Conservation (phyloP, 2,329 filamentous ascomycete genomes). For the Scytalidium sp. region DNA sequence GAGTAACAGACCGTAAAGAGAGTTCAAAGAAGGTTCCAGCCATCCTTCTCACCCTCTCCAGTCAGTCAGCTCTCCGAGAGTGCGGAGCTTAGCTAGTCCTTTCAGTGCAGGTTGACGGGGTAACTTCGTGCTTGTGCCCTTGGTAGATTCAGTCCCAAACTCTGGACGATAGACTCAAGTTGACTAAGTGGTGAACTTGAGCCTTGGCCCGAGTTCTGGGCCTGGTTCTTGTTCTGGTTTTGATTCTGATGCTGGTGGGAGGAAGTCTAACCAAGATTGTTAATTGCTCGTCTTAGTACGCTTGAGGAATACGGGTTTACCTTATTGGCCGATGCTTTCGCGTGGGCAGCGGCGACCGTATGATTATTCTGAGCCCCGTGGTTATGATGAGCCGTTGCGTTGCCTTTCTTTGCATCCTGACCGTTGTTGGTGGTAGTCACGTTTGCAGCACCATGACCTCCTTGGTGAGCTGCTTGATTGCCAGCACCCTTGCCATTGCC, state of each 20-base stretch:
- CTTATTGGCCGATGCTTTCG: constrained; percentile 4
- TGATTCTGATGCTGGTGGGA: too few relatives aligned
- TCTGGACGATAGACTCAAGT: constrained; percentile 12
- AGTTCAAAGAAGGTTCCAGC: too few relatives aligned
- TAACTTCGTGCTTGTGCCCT: constrained; percentile 12
- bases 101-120: constrained; percentile 14
- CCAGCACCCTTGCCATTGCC: constrained; percentile 7
- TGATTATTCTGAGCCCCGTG: background rate
- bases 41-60: too few relatives aligned
- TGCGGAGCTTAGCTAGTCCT: constrained; percentile 16
- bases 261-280: background rate
- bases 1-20: constrained; percentile 9
- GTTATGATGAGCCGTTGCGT: background rate
- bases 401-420: constrained; percentile 1
- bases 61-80: too few relatives aligned
- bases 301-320: too few relatives aligned
- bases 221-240: background rate
- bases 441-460: background rate
- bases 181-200: background rate
- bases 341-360: background rate
- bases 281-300: background rate
- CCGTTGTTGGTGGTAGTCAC: constrained; percentile 2
- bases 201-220: too few relatives aligned
- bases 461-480: background rate
- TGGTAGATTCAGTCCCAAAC: constrained; percentile 16